A percentile compares a stretch with the other conserved stretches of the same genome.
Evolutionary conservation across 352 stramenopile species (phyloP).

Genomic region (Halophytophthora batemanensis): DNA sequence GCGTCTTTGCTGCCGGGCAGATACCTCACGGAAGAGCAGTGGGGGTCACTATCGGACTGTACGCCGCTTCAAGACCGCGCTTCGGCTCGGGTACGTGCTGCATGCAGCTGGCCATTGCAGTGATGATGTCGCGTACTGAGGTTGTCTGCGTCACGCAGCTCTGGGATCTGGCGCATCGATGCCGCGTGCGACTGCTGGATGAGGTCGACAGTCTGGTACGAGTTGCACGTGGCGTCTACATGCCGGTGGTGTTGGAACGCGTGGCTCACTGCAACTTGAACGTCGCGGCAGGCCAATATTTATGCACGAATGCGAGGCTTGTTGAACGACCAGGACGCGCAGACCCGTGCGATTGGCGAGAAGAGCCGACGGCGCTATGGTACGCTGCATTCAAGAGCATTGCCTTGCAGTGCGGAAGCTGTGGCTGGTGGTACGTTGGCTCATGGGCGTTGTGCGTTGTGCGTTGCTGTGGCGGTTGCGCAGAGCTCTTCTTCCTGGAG

Average conservation of each 20-base stretch:
- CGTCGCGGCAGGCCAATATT: conserved; percentile 28
- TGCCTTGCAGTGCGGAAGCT: conserved; percentile 1
- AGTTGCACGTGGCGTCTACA: not conserved
- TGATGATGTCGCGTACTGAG: conserved; percentile 4
- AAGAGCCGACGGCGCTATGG: conserved; percentile 42
- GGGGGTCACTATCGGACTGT: conserved; percentile 52
- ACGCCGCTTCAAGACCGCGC: conserved; percentile 44
- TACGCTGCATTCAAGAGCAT: conserved; percentile 12
- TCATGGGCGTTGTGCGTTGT: not conserved
- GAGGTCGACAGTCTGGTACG: conserved; percentile 51
- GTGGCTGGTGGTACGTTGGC: conserved; percentile 3
- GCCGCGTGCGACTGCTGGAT: conserved; percentile 45
- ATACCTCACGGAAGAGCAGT: conserved; percentile 65
- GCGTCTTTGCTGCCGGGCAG: conserved; percentile 14
- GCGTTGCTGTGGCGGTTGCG: not conserved
- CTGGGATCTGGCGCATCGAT: conserved; percentile 71
- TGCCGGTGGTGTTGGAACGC: not conserved
- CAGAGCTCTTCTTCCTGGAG: conserved; percentile 61
- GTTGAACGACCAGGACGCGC: conserved; percentile 21
- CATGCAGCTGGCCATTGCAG: not conserved
- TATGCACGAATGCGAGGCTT: conserved; percentile 44
- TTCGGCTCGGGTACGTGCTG: conserved; percentile 36
- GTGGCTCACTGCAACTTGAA: not conserved
- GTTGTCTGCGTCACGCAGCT: conserved; percentile 29
- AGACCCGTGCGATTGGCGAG: conserved; percentile 23